Evolutionary conservation across 2,329 filamentous ascomycete genomes (phyloP).

Genomic region (Fusarium xyrophilum): DNA sequence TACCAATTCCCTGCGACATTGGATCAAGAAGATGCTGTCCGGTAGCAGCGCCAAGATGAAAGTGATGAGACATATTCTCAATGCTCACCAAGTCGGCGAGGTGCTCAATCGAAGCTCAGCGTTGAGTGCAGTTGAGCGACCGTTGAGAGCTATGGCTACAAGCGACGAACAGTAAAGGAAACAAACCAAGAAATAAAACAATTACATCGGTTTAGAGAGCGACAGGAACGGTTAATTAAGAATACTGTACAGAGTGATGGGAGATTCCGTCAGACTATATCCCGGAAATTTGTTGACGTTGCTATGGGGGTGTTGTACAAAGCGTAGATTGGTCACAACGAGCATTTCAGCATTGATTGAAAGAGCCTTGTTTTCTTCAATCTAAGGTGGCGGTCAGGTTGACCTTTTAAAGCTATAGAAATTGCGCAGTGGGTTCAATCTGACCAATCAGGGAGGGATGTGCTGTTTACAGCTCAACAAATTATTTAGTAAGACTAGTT

Average conservation of each 20-base stretch:
- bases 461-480: too few relatives aligned
- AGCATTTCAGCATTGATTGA: too few relatives aligned
- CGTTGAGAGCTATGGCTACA: conserved; percentile 1
- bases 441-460: too few relatives aligned
- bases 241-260: conserved; percentile 1
- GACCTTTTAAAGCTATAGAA: too few relatives aligned
- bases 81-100: neutral
- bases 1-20: conserved; percentile 44
- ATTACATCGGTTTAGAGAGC: conserved; percentile 34
- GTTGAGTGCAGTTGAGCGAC: neutral
- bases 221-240: conserved; percentile 21
- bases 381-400: too few relatives aligned
- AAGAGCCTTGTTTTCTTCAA: too few relatives aligned
- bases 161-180: neutral
- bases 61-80: conserved; percentile 32
- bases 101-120: conserved; percentile 5
- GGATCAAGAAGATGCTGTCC: conserved; percentile 40
- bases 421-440: too few relatives aligned
- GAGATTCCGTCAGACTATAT: neutral
- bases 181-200: neutral
- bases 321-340: too few relatives aligned
- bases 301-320: too few relatives aligned
- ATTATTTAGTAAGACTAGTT: too few relatives aligned
- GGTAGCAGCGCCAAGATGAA: conserved; percentile 32
- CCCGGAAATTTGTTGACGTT: conserved; percentile 1